A percentile compares a stretch with the other conserved stretches of the same genome.
phyloP scores from a whole-genome alignment of 176 grass and related monocot species.

The Carex myosuroides region DNA sequence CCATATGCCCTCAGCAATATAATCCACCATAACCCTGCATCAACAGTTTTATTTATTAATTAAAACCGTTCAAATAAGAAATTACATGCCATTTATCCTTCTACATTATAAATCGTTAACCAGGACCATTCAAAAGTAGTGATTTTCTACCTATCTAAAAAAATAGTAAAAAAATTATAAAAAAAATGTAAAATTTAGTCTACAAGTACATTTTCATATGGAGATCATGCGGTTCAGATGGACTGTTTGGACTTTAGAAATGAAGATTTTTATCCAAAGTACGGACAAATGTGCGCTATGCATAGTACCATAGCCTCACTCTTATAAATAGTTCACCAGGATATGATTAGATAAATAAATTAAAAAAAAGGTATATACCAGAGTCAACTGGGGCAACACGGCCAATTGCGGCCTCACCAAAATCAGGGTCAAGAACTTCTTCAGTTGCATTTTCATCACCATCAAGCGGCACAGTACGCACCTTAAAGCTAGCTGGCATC shows the following conservation, averaged over 20 bases:
- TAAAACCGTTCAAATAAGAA: neutral
- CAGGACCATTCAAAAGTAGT: neutral
- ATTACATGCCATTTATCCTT: neutral
- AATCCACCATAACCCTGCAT: constrained; percentile 87
- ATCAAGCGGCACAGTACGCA: constrained; percentile 67
- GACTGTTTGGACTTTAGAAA: no score
- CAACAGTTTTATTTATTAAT: constrained; percentile 8
- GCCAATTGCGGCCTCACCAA: constrained; percentile 86
- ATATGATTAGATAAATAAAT: neutral
- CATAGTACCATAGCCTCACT: no score
- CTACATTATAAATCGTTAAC: neutral
- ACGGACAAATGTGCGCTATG: no score
- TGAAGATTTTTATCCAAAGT: no score
- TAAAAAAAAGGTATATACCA: constrained; percentile 31
- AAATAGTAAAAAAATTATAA: no score
- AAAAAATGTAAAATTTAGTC: no score
- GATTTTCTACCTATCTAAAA: no score
- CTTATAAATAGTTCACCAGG: neutral
- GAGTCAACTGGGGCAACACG: constrained; percentile 94
- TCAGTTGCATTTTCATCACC: constrained; percentile 65
- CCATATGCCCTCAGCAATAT: constrained; percentile 88
- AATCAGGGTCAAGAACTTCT: constrained; percentile 92
- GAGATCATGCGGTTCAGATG: no score
- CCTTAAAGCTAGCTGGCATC: constrained; percentile 94
- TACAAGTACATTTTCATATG: no score